Evolutionary conservation across 176 grass and related monocot species (phyloP), one percentile per base, ranked within the genome.

Genomic region (Ensete glaucum): DNA sequence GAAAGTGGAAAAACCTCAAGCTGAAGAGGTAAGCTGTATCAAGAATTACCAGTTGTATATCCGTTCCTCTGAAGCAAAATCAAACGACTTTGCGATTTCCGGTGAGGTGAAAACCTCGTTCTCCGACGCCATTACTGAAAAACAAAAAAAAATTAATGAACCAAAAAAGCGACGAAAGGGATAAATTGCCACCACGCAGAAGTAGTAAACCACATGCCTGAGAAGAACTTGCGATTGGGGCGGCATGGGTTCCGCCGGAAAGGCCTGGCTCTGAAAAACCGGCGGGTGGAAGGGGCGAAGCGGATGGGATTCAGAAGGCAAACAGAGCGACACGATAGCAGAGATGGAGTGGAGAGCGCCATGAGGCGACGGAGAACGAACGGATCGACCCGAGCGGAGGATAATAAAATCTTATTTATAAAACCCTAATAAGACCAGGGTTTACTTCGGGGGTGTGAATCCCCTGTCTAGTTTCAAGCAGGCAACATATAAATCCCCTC

Each of bases 1-100:
- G 15, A 66, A 77, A 77, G 3, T 67, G 15, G 11, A 58, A 71
- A 19, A 23, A 58, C 5, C 3, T 11, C 34, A 27, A 67, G 16
- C 48, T 53, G 17, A 65, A 1, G 6, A 54, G 69, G 59, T 21
- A 52, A 68, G 62, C 14, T 20, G n/a, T 1, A 60, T 19, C 8
- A 53, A 11, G 43, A 54, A 77, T 88, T 93, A 91, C 94, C 94
- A 97, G 49, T 84, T 97, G 79, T 97, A 97, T 75, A 97, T 97
- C 24, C 90, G 83, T 64, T 97, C 90, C 87, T 93, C 94, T 19
- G 83, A 89, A 43, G 88, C 24, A 82, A 98, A 98, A 85, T 98
- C 94, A 29, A 98, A 98, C 48, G 85, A 77, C 79, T 98, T 98
- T 0, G 94, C 82, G 9, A 82, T 84, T 76, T 83, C 88, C 3